Conservation (phyloP, 805 yeast species). For the Cyberlindnera subsufficiens region DNA sequence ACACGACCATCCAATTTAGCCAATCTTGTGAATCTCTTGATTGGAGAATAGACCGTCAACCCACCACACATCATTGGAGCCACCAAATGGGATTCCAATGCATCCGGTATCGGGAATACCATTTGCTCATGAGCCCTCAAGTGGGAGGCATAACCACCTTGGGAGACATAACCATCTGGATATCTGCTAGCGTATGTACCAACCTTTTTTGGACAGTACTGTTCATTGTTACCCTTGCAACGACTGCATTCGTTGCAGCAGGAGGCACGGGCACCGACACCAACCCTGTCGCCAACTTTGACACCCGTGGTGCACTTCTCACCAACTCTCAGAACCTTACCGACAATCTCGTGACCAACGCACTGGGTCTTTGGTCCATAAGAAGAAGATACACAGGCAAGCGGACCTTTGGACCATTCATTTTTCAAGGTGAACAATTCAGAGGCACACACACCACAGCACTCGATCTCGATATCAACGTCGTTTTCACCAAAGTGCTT, state of each 20-base stretch:
- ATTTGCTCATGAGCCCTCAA: constrained; percentile 58
- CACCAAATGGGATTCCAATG: constrained; percentile 43
- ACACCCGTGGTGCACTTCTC: constrained; percentile 38
- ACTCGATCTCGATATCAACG: constrained; percentile 51
- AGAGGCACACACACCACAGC: constrained; percentile 66
- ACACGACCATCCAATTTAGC: constrained; percentile 12
- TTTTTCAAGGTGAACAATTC: constrained; percentile 50
- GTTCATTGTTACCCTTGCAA: constrained; percentile 50
- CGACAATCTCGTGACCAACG: constrained; percentile 70
- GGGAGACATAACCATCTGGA: constrained; percentile 40
- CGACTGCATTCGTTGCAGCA: constrained; percentile 58
- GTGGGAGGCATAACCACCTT: constrained; percentile 66
- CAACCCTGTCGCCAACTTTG: constrained; percentile 71
- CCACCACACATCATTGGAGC: constrained; percentile 82
- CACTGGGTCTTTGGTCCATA: constrained; percentile 35
- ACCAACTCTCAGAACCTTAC: constrained; percentile 55
- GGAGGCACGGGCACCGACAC: constrained; percentile 66
- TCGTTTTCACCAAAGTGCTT: constrained; percentile 39
- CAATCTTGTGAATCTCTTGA: constrained; percentile 35
- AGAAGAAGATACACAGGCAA: constrained; percentile 18
- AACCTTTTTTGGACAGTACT: constrained; percentile 44
- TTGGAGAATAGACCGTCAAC: constrained; percentile 64
- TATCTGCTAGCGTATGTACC: constrained; percentile 48
- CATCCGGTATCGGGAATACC: constrained; percentile 59
- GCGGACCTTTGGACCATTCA: constrained; percentile 36